These are phyloP conservation scores for Hansenula lynferdii DNA, from an alignment of 1,139 yeast genomes.

Conservation along the genomic window DNA sequence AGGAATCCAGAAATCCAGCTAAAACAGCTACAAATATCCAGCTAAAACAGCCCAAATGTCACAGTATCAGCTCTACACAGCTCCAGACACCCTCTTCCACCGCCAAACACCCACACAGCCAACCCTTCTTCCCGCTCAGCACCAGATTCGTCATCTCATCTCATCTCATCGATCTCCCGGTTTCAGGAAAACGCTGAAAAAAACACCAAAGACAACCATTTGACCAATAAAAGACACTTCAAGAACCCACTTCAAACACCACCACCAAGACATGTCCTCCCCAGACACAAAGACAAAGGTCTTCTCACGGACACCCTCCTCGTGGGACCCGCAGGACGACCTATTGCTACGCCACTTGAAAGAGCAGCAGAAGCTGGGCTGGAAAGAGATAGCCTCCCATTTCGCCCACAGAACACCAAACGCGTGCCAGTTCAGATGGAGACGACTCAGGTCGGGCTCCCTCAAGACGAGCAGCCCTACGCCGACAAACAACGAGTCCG, in stretches of 20 bases:
- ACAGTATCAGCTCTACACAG: too few species aligned
- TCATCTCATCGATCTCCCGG: conserved; percentile 5
- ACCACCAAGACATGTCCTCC: neutral
- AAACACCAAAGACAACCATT: neutral
- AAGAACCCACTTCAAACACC: neutral
- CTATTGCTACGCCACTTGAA: conserved; percentile 60
- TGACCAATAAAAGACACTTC: neutral
- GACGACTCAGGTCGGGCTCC: conserved; percentile 61
- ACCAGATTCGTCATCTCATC: conserved; percentile 3
- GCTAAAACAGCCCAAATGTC: too few species aligned
- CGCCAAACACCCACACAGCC: neutral
- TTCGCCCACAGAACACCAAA: conserved; percentile 69
- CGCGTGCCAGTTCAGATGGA: conserved; percentile 79
- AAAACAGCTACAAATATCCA: too few species aligned
- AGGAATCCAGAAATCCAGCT: too few species aligned
- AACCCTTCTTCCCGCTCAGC: neutral
- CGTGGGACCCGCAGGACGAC: conserved; percentile 78
- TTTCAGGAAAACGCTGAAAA: neutral
- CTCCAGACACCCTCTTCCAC: too few species aligned
- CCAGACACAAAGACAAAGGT: conserved; percentile 18
- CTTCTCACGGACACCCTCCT: conserved; percentile 48
- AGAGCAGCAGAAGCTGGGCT: conserved; percentile 66
- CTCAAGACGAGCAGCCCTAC: conserved; percentile 40
- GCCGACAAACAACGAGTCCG: too few species aligned
- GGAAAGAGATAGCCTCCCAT: conserved; percentile 72